Evolutionary conservation across 2,329 filamentous ascomycete genomes (phyloP).

Genomic region (Hymenoscyphus albidus): DNA sequence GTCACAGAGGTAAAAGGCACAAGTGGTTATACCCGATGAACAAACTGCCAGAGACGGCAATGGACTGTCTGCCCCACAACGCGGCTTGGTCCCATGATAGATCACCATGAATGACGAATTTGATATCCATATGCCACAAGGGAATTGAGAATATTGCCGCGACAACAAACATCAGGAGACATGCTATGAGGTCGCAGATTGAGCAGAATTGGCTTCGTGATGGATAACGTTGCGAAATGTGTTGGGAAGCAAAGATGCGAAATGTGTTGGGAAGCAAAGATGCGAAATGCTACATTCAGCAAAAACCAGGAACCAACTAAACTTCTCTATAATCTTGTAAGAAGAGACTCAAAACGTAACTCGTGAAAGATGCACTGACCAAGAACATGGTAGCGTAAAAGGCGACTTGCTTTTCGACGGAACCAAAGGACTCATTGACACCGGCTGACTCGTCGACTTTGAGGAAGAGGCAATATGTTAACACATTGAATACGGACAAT

Average conservation of each 20-base stretch:
- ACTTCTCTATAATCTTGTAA: no score
- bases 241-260: not conserved
- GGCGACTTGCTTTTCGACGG: no score
- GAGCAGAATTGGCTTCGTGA: not conserved
- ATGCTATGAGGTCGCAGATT: not conserved
- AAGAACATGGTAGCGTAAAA: no score
- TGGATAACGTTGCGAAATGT: not conserved
- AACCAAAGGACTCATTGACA: no score
- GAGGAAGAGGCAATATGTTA: no score
- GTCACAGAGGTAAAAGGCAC: not conserved
- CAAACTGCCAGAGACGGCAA: not conserved
- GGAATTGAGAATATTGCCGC: not conserved
- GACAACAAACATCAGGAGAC: not conserved
- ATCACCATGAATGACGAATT: not conserved
- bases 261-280: not conserved
- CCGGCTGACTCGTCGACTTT: no score
- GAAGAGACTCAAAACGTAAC: no score
- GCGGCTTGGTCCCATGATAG: not conserved
- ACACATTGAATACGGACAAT: no score
- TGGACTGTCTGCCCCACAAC: not conserved
- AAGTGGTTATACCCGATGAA: not conserved
- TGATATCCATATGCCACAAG: not conserved
- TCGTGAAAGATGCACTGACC: no score
- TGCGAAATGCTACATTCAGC: not conserved
- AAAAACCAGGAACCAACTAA: no score